These are phyloP conservation scores for Globisporangium echinulatum DNA, from an alignment of 352 stramenopile genomes.

Conservation along the genomic window DNA sequence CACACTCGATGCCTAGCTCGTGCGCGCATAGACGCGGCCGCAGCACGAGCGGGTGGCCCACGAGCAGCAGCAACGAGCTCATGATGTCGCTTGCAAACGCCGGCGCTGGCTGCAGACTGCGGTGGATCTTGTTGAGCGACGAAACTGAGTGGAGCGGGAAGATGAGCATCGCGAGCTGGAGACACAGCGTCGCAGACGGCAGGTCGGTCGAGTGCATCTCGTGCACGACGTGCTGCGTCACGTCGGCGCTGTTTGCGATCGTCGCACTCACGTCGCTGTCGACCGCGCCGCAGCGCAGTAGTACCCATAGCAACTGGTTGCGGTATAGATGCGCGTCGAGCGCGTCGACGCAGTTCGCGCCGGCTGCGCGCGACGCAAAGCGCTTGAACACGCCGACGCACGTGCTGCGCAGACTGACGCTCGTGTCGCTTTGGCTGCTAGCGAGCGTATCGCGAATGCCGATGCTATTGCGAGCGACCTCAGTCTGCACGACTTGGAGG, in stretches of 20 bases:
- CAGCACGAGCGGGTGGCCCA: constrained; percentile 55
- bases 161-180: constrained; percentile 79
- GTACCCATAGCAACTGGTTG: constrained; percentile 75
- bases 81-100: constrained; percentile 30
- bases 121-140: constrained; percentile 63
- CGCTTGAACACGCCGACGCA: constrained; percentile 65
- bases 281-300: constrained; percentile 62
- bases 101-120: constrained; percentile 22
- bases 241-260: constrained; percentile 44
- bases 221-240: constrained; percentile 54
- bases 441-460: neutral
- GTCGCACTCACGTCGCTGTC: constrained; percentile 55
- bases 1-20: constrained; percentile 73
- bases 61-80: constrained; percentile 53
- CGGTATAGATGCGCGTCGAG: constrained; percentile 55
- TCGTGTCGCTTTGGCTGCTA: constrained; percentile 9
- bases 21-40: constrained; percentile 69
- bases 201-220: constrained; percentile 60
- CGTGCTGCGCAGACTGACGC: constrained; percentile 46
- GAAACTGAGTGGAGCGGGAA: constrained; percentile 75
- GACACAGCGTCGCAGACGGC: constrained; percentile 63
- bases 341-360: constrained; percentile 8
- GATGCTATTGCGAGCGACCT: constrained; percentile 8
- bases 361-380: constrained; percentile 23
- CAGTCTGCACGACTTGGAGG: constrained; percentile 31